These are phyloP conservation scores for Lactarius tabidus DNA, from an alignment of 768 basidiomycete species.

Conservation along the genomic window DNA sequence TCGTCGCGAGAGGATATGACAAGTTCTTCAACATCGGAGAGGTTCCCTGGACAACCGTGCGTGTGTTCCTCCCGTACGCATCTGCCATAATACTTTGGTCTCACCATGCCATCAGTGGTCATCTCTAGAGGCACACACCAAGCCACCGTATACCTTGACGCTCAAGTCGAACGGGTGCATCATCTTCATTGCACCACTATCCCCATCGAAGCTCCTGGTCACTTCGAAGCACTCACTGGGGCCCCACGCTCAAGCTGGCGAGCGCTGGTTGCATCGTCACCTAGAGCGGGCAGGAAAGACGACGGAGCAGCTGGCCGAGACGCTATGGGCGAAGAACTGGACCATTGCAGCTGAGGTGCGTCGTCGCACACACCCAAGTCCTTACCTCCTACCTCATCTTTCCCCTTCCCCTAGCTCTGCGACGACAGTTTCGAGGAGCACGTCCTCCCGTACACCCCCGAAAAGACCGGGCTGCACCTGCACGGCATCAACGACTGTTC, in stretches of 20 bases:
- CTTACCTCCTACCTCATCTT: constrained; percentile 30
- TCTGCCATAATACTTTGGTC: too few relatives aligned
- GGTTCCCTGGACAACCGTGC: constrained; percentile 89
- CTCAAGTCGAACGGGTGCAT: constrained; percentile 96
- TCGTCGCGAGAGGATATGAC: constrained; percentile 91
- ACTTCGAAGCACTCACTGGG: constrained; percentile 93
- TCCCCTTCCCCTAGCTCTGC: constrained; percentile 61
- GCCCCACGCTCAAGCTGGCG: constrained; percentile 76
- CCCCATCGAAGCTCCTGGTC: constrained; percentile 66
- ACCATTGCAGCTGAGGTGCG: constrained; percentile 77
- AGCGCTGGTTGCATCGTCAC: constrained; percentile 74
- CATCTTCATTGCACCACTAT: constrained; percentile 87
- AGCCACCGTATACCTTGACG: constrained; percentile 70
- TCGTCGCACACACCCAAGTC: constrained; percentile 4
- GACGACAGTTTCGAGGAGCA: constrained; percentile 98
- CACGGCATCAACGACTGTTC: constrained; percentile 83
- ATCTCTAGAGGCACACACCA: constrained; percentile 61
- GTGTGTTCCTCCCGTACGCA: too few relatives aligned
- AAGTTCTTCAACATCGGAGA: constrained; percentile 95
- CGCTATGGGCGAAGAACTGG: constrained; percentile 77
- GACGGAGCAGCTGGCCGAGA: constrained; percentile 67
- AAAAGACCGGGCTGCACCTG: constrained; percentile 76
- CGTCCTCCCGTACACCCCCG: constrained; percentile 75
- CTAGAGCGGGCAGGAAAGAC: constrained; percentile 59
- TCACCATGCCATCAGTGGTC: constrained; percentile 53